Evolutionary conservation across 192 early-diverging fungal species (phyloP).

Genomic region (Glomus cerebriforme): DNA sequence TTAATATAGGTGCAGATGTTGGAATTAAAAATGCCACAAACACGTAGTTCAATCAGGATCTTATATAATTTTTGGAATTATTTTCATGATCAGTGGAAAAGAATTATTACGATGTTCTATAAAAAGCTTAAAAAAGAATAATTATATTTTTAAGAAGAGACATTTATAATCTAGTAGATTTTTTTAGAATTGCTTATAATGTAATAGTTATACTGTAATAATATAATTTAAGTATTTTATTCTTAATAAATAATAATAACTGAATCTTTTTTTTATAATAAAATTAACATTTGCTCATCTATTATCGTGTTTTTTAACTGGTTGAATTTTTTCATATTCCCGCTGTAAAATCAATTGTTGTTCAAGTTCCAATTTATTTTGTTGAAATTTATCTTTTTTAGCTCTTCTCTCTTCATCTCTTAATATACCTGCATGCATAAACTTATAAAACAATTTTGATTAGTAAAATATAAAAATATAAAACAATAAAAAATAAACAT

Average conservation of each 20-base stretch:
- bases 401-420: neutral
- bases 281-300: neutral
- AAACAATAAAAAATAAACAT: too few relatives aligned
- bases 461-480: too few relatives aligned
- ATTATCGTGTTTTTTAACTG: neutral
- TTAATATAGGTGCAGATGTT: constrained; percentile 33
- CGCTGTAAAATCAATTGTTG: neutral
- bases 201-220: too few relatives aligned
- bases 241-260: too few relatives aligned
- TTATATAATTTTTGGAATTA: constrained; percentile 45
- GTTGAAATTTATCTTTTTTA: neutral
- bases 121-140: neutral
- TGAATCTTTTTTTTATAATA: too few relatives aligned
- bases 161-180: neutral
- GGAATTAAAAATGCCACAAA: constrained; percentile 44
- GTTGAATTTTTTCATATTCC: constrained; percentile 15
- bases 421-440: neutral
- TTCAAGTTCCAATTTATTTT: neutral
- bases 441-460: neutral
- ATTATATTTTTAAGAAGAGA: neutral
- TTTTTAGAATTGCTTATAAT: too few relatives aligned
- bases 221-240: too few relatives aligned
- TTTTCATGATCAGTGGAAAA: constrained; percentile 46
- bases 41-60: constrained; percentile 38
- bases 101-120: neutral